A percentile compares a stretch with the other conserved stretches of the same genome.
phyloP scores from a whole-genome alignment of 2,329 filamentous ascomycete genomes.

The Elsinoe fawcettii region DNA sequence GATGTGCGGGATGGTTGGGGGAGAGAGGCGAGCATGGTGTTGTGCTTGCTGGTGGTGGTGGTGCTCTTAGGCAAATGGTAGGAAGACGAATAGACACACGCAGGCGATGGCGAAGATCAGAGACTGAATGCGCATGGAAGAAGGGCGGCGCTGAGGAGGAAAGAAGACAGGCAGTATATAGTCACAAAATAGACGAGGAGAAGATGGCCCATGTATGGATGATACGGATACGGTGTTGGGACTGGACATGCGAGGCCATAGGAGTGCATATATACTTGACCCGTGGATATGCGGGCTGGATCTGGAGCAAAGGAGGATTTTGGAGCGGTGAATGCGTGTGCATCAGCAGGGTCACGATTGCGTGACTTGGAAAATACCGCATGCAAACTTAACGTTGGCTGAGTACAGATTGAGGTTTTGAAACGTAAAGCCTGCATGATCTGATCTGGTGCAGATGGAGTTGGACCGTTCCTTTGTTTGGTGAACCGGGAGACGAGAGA shows the following conservation, averaged over 20 bases:
- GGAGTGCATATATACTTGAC: background rate
- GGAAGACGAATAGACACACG: slow-evolving; percentile 3
- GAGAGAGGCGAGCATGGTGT: background rate
- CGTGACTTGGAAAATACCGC: background rate
- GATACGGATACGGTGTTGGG: background rate
- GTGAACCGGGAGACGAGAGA: background rate
- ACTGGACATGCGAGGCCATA: background rate
- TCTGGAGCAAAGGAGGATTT: background rate
- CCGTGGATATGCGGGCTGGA: slow-evolving; percentile 1
- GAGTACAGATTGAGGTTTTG: background rate
- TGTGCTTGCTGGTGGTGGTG: background rate
- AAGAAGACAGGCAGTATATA: background rate
- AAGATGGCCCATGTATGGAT: background rate
- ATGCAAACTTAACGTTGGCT: background rate
- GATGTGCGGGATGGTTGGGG: background rate
- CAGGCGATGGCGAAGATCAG: slow-evolving; percentile 9
- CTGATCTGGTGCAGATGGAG: background rate
- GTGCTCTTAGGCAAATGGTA: slow-evolving; percentile 2
- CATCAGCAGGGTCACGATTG: background rate
- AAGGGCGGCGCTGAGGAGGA: background rate
- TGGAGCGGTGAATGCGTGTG: slow-evolving; percentile 5
- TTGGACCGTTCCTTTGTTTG: slow-evolving; percentile 7
- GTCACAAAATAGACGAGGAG: slow-evolving; percentile 4
- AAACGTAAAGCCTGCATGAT: slow-evolving; percentile 2
- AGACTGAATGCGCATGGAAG: slow-evolving; percentile 10